Percentiles rank a stretch among this genome's conserved stretches.
phyloP scores from a whole-genome alignment of 306 rosid species.

The Abrus pulchellus region DNA sequence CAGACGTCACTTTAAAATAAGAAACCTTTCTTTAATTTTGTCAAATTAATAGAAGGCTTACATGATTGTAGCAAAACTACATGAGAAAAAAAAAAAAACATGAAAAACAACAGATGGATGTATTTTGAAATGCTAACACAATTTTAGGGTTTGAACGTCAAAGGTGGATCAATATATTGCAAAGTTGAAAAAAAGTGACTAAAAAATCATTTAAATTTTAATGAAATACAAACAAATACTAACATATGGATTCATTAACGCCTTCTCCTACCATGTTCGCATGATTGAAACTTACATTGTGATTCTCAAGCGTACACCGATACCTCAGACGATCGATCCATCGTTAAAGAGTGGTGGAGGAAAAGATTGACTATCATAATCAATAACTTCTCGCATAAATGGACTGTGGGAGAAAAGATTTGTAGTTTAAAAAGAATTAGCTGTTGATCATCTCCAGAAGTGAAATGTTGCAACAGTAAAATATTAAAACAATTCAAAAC shows the following conservation, averaged over 20 bases:
- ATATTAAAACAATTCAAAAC: constrained; percentile 17
- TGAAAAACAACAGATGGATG: no score
- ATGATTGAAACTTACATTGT: background rate
- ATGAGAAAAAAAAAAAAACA: background rate
- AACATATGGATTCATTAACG: background rate
- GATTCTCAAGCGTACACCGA: background rate
- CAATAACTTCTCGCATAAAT: no score
- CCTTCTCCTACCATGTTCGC: background rate
- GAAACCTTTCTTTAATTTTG: background rate
- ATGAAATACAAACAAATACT: background rate
- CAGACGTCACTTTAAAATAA: background rate
- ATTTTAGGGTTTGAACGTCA: background rate
- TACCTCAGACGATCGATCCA: background rate
- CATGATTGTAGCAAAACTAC: background rate
- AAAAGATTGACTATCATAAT: background rate
- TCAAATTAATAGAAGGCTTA: background rate
- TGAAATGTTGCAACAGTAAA: background rate
- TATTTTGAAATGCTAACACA: background rate
- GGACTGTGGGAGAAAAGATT: background rate
- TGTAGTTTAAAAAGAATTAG: background rate
- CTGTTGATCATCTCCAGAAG: background rate
- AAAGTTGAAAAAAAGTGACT: background rate
- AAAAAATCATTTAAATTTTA: background rate
- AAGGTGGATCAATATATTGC: background rate
- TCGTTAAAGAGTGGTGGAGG: no score